Percentiles rank a stretch among this genome's conserved stretches.
phyloP scores from a whole-genome alignment of 1,284 basidiomycete genomes.

The Fomitopsis schrenkii region DNA sequence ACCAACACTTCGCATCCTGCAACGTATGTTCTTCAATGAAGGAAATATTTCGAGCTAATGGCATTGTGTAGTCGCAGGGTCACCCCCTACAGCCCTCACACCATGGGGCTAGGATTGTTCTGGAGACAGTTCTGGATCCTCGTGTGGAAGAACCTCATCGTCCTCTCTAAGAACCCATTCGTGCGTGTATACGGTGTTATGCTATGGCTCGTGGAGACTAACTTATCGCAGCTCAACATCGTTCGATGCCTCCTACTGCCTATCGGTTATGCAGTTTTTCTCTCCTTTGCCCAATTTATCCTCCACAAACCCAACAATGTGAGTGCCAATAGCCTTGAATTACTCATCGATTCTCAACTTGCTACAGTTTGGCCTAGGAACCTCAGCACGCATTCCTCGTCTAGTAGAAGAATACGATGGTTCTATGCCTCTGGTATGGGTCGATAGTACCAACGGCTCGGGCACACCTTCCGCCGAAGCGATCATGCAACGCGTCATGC shows the following conservation, averaged over 20 bases:
- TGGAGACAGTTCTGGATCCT: constrained; percentile 60
- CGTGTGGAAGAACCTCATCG: constrained; percentile 74
- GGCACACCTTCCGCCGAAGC: constrained; percentile 45
- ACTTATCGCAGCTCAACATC: constrained; percentile 47
- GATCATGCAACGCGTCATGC: constrained; percentile 54
- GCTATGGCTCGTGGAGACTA: background rate
- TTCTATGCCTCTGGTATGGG: constrained; percentile 56
- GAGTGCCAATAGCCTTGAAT: constrained; percentile 14
- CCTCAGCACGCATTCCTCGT: constrained; percentile 44
- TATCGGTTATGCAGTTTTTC: constrained; percentile 64
- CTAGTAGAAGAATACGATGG: constrained; percentile 49
- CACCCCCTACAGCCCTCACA: background rate
- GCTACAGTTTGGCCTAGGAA: constrained; percentile 58
- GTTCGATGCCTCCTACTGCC: constrained; percentile 68
- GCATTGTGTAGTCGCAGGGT: background rate
- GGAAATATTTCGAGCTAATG: background rate
- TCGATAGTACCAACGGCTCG: constrained; percentile 52
- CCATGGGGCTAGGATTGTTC: constrained; percentile 30
- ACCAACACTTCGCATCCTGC: background rate
- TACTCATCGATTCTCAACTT: background rate
- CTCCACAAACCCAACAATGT: constrained; percentile 53
- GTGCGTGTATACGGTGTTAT: constrained; percentile 40
- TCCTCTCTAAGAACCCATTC: constrained; percentile 54
- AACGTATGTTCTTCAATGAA: background rate
- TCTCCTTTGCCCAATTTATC: constrained; percentile 59